Base-by-base conservation (phyloP, 352 stramenopile genomes). In the Pythium phragmitis region DNA sequence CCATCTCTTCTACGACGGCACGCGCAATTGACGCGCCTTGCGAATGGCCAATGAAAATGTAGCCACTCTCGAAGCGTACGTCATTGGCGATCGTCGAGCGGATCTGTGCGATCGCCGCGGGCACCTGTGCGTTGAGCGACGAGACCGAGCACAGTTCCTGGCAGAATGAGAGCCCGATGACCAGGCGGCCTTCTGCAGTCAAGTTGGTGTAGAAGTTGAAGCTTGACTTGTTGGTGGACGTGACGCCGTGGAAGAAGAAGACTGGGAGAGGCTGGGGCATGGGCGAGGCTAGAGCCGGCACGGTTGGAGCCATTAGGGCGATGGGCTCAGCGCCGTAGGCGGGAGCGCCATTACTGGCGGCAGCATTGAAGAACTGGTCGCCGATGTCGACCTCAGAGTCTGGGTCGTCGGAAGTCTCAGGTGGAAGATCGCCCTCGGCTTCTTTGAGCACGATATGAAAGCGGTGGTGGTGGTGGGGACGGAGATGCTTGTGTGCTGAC, bases 191-290 rank as follows among this genome's bases (percentile, higher is more conserved):
- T 19, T 72, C 47, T 11, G 68, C 66, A 0, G 65, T 70, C 28
- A 83, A 67, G 42, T 75, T 79, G 28, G 68, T 39, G 41, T 79
- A 37, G n/a, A 82, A 65, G 62, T 73, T 63, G 19, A 50, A 43
- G 7, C 72, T 73, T 16, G 72, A 60, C 36, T 58, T 67, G 21
- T 63, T 53, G 28, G 73, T 76, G 39, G 57, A 50, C n/a, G 70
- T 76, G 47, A 82, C 47, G 47, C 74, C 77, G 56, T 86, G 76
- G 62, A 85, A 81, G 64, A 84, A 82, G 63, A 82, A 72, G n/a
- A 79, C 68, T 1, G 78, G 78, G 16, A 85, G 63, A 19, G 46
- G 57, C 5, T 30, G 28, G 9, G 42, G 51, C 16, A 7, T 26
- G 4, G 41, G 43, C 39, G 34, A 48, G 19, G 41, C 26, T 13